phyloP scores from a whole-genome alignment of 192 early-diverging fungal species.

The Dissophora ornata region DNA sequence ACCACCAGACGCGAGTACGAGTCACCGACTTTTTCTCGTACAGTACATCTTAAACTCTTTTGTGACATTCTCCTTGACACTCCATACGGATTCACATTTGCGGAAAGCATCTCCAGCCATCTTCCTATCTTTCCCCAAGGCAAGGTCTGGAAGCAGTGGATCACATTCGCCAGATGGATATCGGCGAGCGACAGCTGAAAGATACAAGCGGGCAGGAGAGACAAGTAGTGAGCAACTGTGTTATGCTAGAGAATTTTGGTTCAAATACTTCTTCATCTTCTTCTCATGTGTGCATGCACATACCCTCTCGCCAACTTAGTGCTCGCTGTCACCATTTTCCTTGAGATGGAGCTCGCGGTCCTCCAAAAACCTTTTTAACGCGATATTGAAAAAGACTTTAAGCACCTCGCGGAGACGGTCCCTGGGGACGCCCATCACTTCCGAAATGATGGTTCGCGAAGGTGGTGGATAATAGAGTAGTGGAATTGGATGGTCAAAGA shows the following conservation, averaged over 20 bases:
- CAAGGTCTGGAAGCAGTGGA: constrained; percentile 21
- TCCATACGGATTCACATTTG: constrained; percentile 23
- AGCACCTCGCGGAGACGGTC: not conserved
- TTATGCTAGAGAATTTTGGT: not conserved
- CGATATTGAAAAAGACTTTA: not conserved
- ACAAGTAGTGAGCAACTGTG: not conserved
- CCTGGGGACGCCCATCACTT: not conserved
- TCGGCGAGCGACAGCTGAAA: constrained; percentile 23
- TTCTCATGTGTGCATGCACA: not conserved
- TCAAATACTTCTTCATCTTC: constrained; percentile 9
- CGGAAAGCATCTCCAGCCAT: constrained; percentile 13
- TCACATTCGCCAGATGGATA: constrained; percentile 23
- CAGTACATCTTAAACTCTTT: constrained; percentile 10
- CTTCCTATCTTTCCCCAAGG: constrained; percentile 28
- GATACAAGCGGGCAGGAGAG: not conserved
- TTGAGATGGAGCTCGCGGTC: constrained; percentile 37
- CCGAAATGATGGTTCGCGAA: constrained; percentile 19
- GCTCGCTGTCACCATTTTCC: constrained; percentile 35
- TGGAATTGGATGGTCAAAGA: constrained; percentile 14
- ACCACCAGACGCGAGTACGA: not conserved
- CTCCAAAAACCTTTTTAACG: constrained; percentile 10
- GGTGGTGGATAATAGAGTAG: constrained; percentile 29
- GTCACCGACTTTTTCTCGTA: constrained; percentile 12
- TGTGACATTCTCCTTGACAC: constrained; percentile 31
- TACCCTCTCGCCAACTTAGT: constrained; percentile 49